Conservation (phyloP, 2,329 filamentous ascomycete species). For the Huntiella savannae region DNA sequence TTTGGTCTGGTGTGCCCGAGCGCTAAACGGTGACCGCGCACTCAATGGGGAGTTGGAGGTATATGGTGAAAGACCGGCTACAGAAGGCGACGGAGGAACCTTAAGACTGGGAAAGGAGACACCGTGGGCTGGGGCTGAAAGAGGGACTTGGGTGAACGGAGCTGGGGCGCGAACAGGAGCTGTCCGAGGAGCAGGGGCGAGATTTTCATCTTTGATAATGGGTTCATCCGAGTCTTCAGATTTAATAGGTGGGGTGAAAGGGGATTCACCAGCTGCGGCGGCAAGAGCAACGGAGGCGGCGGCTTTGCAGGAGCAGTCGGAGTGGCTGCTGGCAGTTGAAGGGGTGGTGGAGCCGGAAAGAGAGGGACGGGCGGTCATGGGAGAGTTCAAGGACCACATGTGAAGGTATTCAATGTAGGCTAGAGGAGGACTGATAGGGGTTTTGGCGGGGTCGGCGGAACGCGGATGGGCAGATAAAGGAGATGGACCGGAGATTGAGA, state of each 20-base stretch:
- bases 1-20: slow-evolving; percentile 44
- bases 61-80: slow-evolving; percentile 28
- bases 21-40: slow-evolving; percentile 59
- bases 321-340: slow-evolving; percentile 28
- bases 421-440: slow-evolving; percentile 74
- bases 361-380: slow-evolving; percentile 34
- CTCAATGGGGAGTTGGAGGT: slow-evolving; percentile 48
- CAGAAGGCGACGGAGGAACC: slow-evolving; percentile 56
- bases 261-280: slow-evolving; percentile 9
- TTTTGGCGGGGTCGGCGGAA: slow-evolving; percentile 47
- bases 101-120: slow-evolving; percentile 47
- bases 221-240: slow-evolving; percentile 22
- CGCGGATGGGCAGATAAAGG: slow-evolving; percentile 36
- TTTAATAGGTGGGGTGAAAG: not conserved
- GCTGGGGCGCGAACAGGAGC: slow-evolving; percentile 24
- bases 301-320: slow-evolving; percentile 36
- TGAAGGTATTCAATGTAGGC: slow-evolving; percentile 91
- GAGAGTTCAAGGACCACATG: slow-evolving; percentile 57
- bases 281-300: slow-evolving; percentile 20
- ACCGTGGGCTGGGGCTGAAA: slow-evolving; percentile 42
- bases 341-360: slow-evolving; percentile 29
- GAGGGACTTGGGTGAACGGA: slow-evolving; percentile 34
- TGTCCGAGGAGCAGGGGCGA: slow-evolving; percentile 17
- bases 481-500: slow-evolving; percentile 43
- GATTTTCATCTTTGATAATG: slow-evolving; percentile 17